Conservation (phyloP, 2,329 filamentous ascomycete species). For the Thelonectria olida region DNA sequence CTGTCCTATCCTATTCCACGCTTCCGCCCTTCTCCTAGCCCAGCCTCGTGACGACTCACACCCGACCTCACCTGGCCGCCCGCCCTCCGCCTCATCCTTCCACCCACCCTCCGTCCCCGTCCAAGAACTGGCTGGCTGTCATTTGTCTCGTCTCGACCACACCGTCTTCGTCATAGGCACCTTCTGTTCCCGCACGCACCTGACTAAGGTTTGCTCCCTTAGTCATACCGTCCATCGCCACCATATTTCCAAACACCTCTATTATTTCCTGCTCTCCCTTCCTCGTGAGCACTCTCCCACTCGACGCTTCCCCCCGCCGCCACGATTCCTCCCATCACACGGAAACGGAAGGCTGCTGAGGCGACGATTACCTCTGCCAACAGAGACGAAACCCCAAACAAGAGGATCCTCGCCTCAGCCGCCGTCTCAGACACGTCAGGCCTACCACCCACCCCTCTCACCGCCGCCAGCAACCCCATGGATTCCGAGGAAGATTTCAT, state of each 20-base stretch:
- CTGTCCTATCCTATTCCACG: too few species aligned
- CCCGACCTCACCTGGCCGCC: conserved; percentile 2
- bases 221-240: conserved; percentile 22
- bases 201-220: conserved; percentile 13
- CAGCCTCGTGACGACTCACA: conserved; percentile 18
- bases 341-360: conserved; percentile 73
- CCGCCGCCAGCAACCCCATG: conserved; percentile 72
- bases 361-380: conserved; percentile 63
- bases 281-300: background rate
- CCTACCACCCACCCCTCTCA: conserved; percentile 68
- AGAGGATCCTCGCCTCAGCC: conserved; percentile 67
- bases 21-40: background rate
- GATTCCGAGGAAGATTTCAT: conserved; percentile 96
- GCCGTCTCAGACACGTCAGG: conserved; percentile 47
- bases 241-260: background rate
- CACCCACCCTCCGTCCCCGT: background rate
- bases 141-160: conserved; percentile 15
- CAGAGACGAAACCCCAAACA: conserved; percentile 56
- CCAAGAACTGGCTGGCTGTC: too few species aligned
- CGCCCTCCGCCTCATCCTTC: background rate
- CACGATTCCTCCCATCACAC: conserved; percentile 68
- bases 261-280: background rate
- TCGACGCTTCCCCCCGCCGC: conserved; percentile 37
- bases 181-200: background rate
- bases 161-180: conserved; percentile 11